Evolutionary conservation across 2,329 filamentous ascomycete genomes (phyloP).

Genomic region (Pestalotiopsis fici): DNA sequence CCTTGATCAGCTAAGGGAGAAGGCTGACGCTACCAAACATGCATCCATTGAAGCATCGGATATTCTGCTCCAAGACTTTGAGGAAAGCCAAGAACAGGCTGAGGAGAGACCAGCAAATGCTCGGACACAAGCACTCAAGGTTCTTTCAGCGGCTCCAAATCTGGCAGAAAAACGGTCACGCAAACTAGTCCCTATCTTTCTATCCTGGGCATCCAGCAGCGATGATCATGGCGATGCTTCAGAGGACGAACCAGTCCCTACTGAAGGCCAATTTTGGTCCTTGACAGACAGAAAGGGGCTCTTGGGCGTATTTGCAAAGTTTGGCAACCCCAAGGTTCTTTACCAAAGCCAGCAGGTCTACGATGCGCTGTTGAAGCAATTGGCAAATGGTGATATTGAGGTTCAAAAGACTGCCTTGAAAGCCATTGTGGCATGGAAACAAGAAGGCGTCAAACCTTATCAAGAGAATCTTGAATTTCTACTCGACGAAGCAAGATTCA

Average conservation of each 20-base stretch:
- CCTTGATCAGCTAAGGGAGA: slow-evolving; percentile 57
- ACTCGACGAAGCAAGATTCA: slow-evolving; percentile 87
- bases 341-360: slow-evolving; percentile 79
- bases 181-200: slow-evolving; percentile 79
- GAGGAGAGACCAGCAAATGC: slow-evolving; percentile 56
- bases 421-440: slow-evolving; percentile 87
- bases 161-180: slow-evolving; percentile 87
- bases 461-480: slow-evolving; percentile 84
- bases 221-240: slow-evolving; percentile 38
- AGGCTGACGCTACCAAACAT: slow-evolving; percentile 52
- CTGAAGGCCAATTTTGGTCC: slow-evolving; percentile 56
- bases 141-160: slow-evolving; percentile 71
- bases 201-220: slow-evolving; percentile 72
- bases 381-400: slow-evolving; percentile 87
- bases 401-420: slow-evolving; percentile 85
- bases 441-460: slow-evolving; percentile 72
- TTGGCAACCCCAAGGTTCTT: slow-evolving; percentile 82
- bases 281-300: slow-evolving; percentile 83
- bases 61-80: slow-evolving; percentile 64
- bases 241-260: slow-evolving; percentile 17
- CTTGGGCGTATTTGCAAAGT: slow-evolving; percentile 79
- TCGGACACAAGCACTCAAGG: slow-evolving; percentile 76
- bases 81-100: slow-evolving; percentile 60
- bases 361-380: slow-evolving; percentile 69
- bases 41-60: slow-evolving; percentile 55